Conservation (phyloP, 2,329 filamentous ascomycete species). For the Fulvia fulva region DNA sequence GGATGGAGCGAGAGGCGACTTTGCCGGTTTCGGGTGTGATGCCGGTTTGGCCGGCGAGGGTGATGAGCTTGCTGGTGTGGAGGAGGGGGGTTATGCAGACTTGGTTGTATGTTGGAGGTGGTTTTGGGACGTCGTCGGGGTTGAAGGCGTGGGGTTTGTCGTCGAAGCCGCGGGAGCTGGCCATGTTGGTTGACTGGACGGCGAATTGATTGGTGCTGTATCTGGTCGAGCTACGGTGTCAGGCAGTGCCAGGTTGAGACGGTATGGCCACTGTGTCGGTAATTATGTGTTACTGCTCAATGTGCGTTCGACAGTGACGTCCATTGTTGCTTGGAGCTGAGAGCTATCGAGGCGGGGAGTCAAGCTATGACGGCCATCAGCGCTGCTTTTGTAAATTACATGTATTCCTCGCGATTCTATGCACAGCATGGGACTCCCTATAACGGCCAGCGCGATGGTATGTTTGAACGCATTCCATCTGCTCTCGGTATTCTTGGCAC, state of each 20-base stretch:
- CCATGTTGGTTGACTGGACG: background rate
- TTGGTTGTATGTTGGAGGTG: constrained; percentile 6
- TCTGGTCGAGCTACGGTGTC: background rate
- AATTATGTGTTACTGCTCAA: background rate
- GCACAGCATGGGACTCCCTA: background rate
- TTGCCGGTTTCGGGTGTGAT: background rate
- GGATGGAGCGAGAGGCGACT: background rate
- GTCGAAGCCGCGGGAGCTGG: background rate
- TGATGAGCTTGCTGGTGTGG: constrained; percentile 1
- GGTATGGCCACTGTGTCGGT: background rate
- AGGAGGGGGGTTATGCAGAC: constrained; percentile 4
- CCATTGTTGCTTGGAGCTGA: background rate
- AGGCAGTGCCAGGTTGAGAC: no score
- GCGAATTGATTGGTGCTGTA: no score
- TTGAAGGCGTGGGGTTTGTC: constrained; percentile 1
- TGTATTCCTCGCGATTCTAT: background rate
- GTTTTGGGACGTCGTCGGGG: background rate
- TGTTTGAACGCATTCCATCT: background rate
- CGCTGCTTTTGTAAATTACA: background rate
- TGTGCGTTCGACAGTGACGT: background rate
- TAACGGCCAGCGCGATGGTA: background rate
- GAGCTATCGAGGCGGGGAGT: background rate
- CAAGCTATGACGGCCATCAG: background rate
- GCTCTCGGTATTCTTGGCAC: background rate
- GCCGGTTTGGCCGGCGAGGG: background rate